Conservation (phyloP, 2,329 filamentous ascomycete species). For the Aspergillus uvarum region DNA sequence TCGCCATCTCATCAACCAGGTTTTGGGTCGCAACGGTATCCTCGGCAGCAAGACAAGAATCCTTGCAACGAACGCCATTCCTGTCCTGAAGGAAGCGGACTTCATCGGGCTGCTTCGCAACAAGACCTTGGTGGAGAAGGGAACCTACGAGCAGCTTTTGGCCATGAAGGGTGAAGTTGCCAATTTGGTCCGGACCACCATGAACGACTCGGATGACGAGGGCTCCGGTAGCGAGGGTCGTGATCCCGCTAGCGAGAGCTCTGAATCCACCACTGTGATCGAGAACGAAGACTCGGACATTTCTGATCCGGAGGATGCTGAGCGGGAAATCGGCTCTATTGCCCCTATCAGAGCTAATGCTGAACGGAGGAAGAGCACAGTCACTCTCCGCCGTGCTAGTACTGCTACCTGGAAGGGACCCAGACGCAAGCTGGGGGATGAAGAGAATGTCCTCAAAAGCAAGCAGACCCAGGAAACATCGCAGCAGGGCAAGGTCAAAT, state of each 20-base stretch:
- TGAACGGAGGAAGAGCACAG: constrained; percentile 65
- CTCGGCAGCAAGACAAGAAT: constrained; percentile 85
- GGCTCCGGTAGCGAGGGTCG: constrained; percentile 52
- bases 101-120: constrained; percentile 84
- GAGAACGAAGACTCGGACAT: constrained; percentile 51
- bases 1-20: constrained; percentile 89
- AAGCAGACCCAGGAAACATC: constrained; percentile 83
- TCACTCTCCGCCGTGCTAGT: constrained; percentile 84
- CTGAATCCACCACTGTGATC: constrained; percentile 54
- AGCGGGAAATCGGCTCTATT: constrained; percentile 73
- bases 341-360: constrained; percentile 71
- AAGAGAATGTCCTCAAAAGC: constrained; percentile 71
- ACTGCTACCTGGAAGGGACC: constrained; percentile 86
- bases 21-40: constrained; percentile 81
- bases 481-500: constrained; percentile 97
- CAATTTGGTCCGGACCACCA: constrained; percentile 76
- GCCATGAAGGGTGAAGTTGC: constrained; percentile 91
- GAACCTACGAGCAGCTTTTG: constrained; percentile 86
- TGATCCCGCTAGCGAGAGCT: constrained; percentile 66
- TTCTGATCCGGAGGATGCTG: constrained; percentile 58
- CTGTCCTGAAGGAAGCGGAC: constrained; percentile 83
- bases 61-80: constrained; percentile 91
- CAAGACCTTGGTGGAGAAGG: constrained; percentile 78
- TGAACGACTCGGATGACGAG: constrained; percentile 46
- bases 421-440: constrained; percentile 78